Evolutionary conservation across 169 alveolate species (phyloP).

Genomic region (Ichthyophthirius multifiliis): DNA sequence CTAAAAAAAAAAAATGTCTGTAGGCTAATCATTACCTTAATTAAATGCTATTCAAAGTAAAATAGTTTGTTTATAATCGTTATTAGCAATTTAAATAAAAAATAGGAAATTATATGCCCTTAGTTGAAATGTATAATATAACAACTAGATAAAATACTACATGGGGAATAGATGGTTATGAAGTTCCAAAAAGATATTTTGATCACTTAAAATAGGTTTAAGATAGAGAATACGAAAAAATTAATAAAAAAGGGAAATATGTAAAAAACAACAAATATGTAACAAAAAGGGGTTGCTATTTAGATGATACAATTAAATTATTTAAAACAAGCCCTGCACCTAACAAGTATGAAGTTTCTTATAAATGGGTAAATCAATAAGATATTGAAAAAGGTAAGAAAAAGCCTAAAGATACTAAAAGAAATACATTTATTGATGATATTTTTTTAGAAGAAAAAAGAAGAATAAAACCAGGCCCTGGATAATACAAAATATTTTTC

Average conservation of each 20-base stretch:
- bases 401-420: conserved; percentile 9
- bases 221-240: conserved; percentile 20
- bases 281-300: conserved; percentile 28
- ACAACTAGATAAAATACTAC: not conserved
- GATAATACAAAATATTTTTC: conserved; percentile 19
- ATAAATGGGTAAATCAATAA: not conserved
- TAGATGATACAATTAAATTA: conserved; percentile 12
- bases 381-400: conserved; percentile 11
- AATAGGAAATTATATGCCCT: not conserved
- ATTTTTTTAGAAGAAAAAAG: conserved; percentile 20
- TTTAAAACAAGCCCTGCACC: conserved; percentile 5
- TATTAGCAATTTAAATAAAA: no score
- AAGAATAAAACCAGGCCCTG: conserved; percentile 34
- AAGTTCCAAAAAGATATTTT: conserved; percentile 31
- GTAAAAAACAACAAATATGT: not conserved
- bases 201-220: conserved; percentile 33
- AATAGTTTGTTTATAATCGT: no score
- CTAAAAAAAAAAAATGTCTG: no score
- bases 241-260: not conserved
- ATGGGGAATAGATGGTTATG: conserved; percentile 45
- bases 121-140: not conserved
- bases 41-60: no score
- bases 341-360: not conserved
- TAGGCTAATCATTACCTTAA: no score
- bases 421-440: conserved; percentile 32